Percentiles rank a stretch among this genome's conserved stretches.
Conservation (phyloP, 2,329 filamentous ascomycete species). For the Beauveria asiatica region DNA sequence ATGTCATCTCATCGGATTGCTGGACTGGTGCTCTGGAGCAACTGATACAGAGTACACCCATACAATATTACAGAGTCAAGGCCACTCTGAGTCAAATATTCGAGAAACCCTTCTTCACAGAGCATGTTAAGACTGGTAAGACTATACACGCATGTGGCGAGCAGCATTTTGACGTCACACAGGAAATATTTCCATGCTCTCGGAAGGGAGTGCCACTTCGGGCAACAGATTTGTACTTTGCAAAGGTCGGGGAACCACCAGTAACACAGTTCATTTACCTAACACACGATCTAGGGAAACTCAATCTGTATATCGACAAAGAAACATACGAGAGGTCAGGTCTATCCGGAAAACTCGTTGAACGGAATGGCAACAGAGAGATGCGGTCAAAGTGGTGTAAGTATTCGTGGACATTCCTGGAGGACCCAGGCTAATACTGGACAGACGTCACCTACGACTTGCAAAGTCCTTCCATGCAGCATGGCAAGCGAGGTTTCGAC, state of each 20-base stretch:
- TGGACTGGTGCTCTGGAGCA: conserved; percentile 46
- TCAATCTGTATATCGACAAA: conserved; percentile 71
- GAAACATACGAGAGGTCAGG: conserved; percentile 77
- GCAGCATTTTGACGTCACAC: not conserved
- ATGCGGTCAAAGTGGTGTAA: conserved; percentile 67
- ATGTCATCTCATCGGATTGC: conserved; percentile 64
- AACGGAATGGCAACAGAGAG: conserved; percentile 47
- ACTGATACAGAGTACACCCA: conserved; percentile 32
- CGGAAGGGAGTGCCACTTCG: conserved; percentile 60
- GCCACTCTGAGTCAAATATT: conserved; percentile 67
- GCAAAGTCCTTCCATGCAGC: conserved; percentile 64
- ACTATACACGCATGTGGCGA: not conserved
- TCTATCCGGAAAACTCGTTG: conserved; percentile 61
- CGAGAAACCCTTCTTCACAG: conserved; percentile 67
- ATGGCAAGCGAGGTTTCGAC: conserved; percentile 76
- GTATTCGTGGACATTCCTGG: conserved; percentile 16
- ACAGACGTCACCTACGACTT: conserved; percentile 72
- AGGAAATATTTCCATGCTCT: conserved; percentile 80
- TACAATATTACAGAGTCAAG: conserved; percentile 57
- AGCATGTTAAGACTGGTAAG: conserved; percentile 72
- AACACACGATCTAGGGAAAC: conserved; percentile 41
- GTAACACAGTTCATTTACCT: not conserved
- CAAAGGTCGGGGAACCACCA: conserved; percentile 43
- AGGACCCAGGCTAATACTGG: conserved; percentile 18
- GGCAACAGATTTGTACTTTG: conserved; percentile 65